These are phyloP conservation scores for Penicillium sp. DNA, from an alignment of 2,329 filamentous ascomycete species.

Conservation along the genomic window DNA sequence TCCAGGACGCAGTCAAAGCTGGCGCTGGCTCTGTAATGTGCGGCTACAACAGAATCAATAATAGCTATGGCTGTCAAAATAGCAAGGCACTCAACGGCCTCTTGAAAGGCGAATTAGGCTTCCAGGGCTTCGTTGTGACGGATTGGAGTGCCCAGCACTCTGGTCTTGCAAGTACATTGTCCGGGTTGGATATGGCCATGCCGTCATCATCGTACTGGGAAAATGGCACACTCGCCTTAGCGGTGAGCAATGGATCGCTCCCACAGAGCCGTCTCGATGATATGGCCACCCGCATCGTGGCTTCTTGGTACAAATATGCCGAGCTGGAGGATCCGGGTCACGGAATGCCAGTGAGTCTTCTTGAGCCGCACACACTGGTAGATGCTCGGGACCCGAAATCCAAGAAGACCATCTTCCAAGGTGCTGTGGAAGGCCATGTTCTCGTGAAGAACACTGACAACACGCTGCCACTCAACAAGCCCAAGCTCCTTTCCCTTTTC, in stretches of 20 bases:
- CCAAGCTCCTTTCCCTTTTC: conserved; percentile 50
- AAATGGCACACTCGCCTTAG: conserved; percentile 46
- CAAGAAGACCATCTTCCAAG: conserved; percentile 43
- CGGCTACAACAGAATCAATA: conserved; percentile 59
- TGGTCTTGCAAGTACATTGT: conserved; percentile 65
- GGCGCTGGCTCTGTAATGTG: conserved; percentile 61
- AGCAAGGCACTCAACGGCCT: conserved; percentile 72
- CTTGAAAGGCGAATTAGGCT: conserved; percentile 75
- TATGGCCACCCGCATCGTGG: conserved; percentile 52
- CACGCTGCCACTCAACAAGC: conserved; percentile 47
- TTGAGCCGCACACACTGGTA: conserved; percentile 47
- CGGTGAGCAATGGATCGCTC: conserved; percentile 62
- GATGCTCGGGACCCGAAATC: conserved; percentile 51
- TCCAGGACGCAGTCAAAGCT: conserved; percentile 61
- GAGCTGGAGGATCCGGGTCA: conserved; percentile 3
- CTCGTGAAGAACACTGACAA: conserved; percentile 53
- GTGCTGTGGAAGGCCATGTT: conserved; percentile 60
- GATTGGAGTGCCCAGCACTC: conserved; percentile 77
- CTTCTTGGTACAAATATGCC: neutral
- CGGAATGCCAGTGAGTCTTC: conserved; percentile 37
- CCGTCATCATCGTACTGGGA: conserved; percentile 52
- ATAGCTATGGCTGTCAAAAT: conserved; percentile 77
- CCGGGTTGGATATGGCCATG: conserved; percentile 82
- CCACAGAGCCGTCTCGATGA: conserved; percentile 58
- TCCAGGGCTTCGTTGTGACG: conserved; percentile 76